Percentiles rank a stretch among this genome's conserved stretches.
These are phyloP conservation scores for Lolium perenne DNA, from an alignment of 176 grass and related monocot genomes.

Conservation along the genomic window DNA sequence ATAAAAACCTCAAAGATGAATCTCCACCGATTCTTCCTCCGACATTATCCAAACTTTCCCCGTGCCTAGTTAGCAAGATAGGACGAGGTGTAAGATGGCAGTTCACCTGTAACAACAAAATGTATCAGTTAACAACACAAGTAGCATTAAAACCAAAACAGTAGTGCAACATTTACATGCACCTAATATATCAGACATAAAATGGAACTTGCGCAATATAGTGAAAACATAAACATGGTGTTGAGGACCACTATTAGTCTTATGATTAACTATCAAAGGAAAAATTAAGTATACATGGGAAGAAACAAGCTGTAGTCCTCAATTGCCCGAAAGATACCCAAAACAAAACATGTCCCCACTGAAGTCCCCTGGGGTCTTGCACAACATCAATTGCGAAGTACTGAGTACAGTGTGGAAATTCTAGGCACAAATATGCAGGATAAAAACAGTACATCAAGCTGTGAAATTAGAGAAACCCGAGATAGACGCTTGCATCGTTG, in stretches of 20 bases:
- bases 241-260: background rate
- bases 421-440: conserved; percentile 23
- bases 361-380: conserved; percentile 14
- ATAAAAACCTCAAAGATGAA: conserved; percentile 77
- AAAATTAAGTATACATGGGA: conserved; percentile 9
- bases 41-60: conserved; percentile 96
- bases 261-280: conserved; percentile 15
- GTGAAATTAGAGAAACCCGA: background rate
- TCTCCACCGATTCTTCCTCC: conserved; percentile 94
- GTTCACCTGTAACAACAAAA: conserved; percentile 77
- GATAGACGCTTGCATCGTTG: background rate
- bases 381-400: conserved; percentile 27
- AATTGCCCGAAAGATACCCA: background rate
- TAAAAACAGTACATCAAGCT: background rate
- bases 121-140: conserved; percentile 30
- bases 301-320: background rate
- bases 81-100: conserved; percentile 97
- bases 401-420: background rate
- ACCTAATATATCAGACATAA: conserved; percentile 11
- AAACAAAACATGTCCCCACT: background rate
- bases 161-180: background rate
- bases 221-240: background rate
- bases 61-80: conserved; percentile 94
- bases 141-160: background rate
- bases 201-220: background rate